Percentiles rank a stretch among this genome's conserved stretches.
Conservation (phyloP, 2,329 filamentous ascomycete genomes). For the Ascocoryne sarcoides region DNA sequence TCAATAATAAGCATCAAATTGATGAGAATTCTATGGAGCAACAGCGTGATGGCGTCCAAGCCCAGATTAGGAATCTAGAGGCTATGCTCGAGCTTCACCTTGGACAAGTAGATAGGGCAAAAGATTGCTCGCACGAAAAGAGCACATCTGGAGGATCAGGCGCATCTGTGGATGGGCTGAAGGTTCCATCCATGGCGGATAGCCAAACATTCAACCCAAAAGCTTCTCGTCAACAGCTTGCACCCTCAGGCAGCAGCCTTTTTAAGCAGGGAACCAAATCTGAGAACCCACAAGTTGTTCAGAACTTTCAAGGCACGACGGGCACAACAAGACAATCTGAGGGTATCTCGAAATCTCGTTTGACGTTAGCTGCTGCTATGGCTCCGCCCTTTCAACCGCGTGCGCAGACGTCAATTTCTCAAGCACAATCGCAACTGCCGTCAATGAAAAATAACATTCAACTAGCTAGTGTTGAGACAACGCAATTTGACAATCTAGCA, state of each 20-base stretch:
- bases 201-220: background rate
- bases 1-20: conserved; percentile 54
- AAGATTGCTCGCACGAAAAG: background rate
- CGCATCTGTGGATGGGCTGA: background rate
- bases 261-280: background rate
- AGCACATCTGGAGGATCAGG: background rate
- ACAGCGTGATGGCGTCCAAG: conserved; percentile 34
- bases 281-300: background rate
- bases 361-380: conserved; percentile 27
- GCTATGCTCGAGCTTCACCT: conserved; percentile 16
- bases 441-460: conserved; percentile 1
- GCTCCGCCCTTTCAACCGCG: conserved; percentile 30
- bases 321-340: background rate
- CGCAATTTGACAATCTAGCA: no score
- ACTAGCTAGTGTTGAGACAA: conserved; percentile 4
- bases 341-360: conserved; percentile 15
- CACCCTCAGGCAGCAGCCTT: background rate
- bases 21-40: conserved; percentile 44
- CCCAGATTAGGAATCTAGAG: conserved; percentile 23
- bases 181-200: background rate
- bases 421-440: background rate
- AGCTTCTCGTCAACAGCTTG: background rate
- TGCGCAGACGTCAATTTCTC: conserved; percentile 7
- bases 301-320: background rate
- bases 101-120: conserved; percentile 9